These are phyloP conservation scores for Acaromyces ingoldii DNA, from an alignment of 1,284 basidiomycete genomes.

Conservation along the genomic window DNA sequence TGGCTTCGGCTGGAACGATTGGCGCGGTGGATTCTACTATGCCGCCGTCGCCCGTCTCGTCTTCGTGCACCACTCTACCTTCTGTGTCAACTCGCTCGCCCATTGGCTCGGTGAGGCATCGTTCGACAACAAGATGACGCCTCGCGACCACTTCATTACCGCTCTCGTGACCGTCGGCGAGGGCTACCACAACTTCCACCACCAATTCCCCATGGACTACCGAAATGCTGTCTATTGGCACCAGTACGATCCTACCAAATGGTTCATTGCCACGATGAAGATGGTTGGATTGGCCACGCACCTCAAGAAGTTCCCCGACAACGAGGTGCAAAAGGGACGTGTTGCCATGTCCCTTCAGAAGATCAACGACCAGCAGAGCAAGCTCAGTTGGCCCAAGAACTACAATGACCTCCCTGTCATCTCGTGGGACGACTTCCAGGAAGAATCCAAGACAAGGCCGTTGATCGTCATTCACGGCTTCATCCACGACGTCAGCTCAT, in stretches of 20 bases:
- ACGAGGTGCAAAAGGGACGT: constrained; percentile 48
- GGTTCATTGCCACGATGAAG: constrained; percentile 43
- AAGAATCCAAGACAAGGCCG: constrained; percentile 45
- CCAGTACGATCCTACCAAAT: constrained; percentile 51
- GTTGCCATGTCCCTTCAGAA: constrained; percentile 47
- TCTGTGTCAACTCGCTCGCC: constrained; percentile 51
- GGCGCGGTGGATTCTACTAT: constrained; percentile 50
- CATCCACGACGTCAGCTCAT: constrained; percentile 46
- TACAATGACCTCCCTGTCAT: constrained; percentile 46
- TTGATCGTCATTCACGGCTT: constrained; percentile 46
- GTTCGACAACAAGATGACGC: constrained; percentile 50
- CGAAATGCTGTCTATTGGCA: constrained; percentile 49
- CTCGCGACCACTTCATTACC: constrained; percentile 49
- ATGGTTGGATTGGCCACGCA: constrained; percentile 44
- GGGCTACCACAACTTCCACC: constrained; percentile 52
- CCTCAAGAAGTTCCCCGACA: constrained; percentile 50
- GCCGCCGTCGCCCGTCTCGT: constrained; percentile 45
- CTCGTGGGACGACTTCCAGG: constrained; percentile 48
- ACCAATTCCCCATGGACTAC: constrained; percentile 52
- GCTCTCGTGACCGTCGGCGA: constrained; percentile 48
- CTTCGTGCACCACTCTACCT: constrained; percentile 50
- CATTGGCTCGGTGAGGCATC: constrained; percentile 50
- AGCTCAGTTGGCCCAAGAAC: constrained; percentile 42
- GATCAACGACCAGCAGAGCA: constrained; percentile 26
- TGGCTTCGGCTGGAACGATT: constrained; percentile 49